phyloP scores from a whole-genome alignment of 2,329 filamentous ascomycete genomes.

The Chrysosporium keratinophilum region DNA sequence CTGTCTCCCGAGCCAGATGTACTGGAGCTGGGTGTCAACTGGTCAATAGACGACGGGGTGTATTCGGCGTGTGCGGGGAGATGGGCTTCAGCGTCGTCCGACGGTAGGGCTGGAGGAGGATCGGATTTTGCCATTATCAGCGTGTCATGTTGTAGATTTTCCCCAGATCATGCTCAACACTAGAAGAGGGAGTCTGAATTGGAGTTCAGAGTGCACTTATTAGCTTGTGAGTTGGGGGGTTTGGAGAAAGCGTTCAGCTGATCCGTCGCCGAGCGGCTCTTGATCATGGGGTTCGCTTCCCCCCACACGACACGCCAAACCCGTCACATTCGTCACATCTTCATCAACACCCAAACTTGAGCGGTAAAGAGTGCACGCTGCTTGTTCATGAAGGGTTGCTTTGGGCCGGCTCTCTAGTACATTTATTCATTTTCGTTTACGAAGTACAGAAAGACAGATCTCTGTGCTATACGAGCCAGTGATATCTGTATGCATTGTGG shows the following conservation, averaged over 20 bases:
- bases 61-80: slow-evolving; percentile 1
- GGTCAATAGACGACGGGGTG: slow-evolving; percentile 15
- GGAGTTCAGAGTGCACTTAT: not conserved
- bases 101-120: not conserved
- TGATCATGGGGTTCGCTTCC: slow-evolving; percentile 7
- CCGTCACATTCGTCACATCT: not conserved
- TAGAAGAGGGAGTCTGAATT: not conserved
- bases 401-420: too few species aligned
- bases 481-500: not conserved
- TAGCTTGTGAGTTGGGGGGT: not conserved
- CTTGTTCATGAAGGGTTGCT: too few species aligned
- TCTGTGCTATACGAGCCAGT: not conserved
- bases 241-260: slow-evolving; percentile 2
- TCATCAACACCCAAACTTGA: not conserved
- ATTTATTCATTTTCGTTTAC: too few species aligned
- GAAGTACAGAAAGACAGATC: too few species aligned
- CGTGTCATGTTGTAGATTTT: not conserved
- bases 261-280: not conserved
- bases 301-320: not conserved
- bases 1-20: slow-evolving; percentile 18
- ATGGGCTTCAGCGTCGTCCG: not conserved
- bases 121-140: slow-evolving; percentile 6
- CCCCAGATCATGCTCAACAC: not conserved
- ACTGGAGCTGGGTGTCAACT: slow-evolving; percentile 30
- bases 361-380: not conserved